Percentiles rank a stretch among this genome's conserved stretches.
Conservation (phyloP, 1,284 basidiomycete species). For the Microbotryum saponariae region DNA sequence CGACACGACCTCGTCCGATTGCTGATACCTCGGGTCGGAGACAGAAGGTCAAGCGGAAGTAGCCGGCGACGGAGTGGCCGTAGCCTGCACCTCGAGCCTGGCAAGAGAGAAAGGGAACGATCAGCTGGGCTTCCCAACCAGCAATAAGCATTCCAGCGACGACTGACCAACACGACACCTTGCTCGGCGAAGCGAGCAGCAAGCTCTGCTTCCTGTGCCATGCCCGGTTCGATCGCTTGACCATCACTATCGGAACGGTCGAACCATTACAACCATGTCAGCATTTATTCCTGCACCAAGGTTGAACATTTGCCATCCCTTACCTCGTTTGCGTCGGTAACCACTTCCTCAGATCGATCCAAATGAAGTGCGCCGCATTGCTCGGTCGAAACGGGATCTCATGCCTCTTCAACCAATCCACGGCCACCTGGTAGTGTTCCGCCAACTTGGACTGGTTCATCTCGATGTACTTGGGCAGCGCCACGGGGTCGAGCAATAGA, state of each 20-base stretch:
- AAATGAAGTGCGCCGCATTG: constrained; percentile 33
- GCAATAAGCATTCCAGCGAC: not conserved
- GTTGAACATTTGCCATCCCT: constrained; percentile 8
- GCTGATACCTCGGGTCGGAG: constrained; percentile 26
- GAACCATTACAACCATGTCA: constrained; percentile 12
- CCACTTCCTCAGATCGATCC: constrained; percentile 21
- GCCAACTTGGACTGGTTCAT: constrained; percentile 19
- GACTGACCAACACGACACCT: constrained; percentile 10
- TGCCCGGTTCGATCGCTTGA: not conserved
- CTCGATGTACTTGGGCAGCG: constrained; percentile 14
- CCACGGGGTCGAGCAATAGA: constrained; percentile 13
- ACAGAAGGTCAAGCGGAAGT: constrained; percentile 35
- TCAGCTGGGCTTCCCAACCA: not conserved
- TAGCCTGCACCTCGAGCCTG: constrained; percentile 21
- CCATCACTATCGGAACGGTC: constrained; percentile 1
- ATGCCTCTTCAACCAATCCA: constrained; percentile 17
- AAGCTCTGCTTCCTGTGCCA: constrained; percentile 17
- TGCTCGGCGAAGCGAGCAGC: constrained; percentile 5
- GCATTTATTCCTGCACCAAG: constrained; percentile 17
- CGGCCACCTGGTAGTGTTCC: constrained; percentile 15
- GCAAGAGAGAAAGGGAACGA: not conserved
- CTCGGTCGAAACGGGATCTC: constrained; percentile 18
- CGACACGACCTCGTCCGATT: constrained; percentile 26
- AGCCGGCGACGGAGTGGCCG: constrained; percentile 21
- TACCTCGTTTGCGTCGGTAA: constrained; percentile 11